These are phyloP conservation scores for Cordyceps pruinosa DNA, from an alignment of 2,329 filamentous ascomycete genomes.

Conservation along the genomic window DNA sequence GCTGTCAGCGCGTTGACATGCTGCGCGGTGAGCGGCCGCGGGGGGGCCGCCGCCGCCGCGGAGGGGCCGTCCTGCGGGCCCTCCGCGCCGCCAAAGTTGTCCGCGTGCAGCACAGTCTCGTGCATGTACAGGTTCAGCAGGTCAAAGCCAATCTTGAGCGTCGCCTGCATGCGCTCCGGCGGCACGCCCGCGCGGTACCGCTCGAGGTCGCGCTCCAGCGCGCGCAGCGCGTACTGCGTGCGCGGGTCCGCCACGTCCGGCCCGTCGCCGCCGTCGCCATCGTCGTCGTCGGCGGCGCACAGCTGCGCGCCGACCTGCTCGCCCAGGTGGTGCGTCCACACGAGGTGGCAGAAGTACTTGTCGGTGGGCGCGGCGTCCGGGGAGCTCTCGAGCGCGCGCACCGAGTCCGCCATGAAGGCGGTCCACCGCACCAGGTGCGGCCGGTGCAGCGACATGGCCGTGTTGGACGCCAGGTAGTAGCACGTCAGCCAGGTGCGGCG, in stretches of 20 bases:
- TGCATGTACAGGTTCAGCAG: constrained; percentile 67
- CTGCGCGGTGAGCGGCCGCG: constrained; percentile 34
- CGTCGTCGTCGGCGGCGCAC: constrained; percentile 55
- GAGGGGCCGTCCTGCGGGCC: constrained; percentile 34
- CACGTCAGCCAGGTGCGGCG: constrained; percentile 53
- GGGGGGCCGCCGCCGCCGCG: constrained; percentile 23
- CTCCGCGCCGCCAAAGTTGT: constrained; percentile 45
- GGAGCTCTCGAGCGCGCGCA: constrained; percentile 47
- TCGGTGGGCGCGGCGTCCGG: constrained; percentile 51
- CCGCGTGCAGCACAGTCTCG: constrained; percentile 63
- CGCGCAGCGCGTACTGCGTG: constrained; percentile 56
- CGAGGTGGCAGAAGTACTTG: constrained; percentile 50
- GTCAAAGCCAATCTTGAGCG: constrained; percentile 56
- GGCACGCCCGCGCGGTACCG: constrained; percentile 51
- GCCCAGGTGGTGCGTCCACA: constrained; percentile 54
- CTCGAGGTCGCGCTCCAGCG: constrained; percentile 58
- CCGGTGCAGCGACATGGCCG: constrained; percentile 54
- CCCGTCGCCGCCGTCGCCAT: constrained; percentile 23
- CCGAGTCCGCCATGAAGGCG: constrained; percentile 53
- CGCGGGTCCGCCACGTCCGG: constrained; percentile 55
- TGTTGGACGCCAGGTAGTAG: constrained; percentile 53
- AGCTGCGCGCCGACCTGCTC: constrained; percentile 65
- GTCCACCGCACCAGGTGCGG: constrained; percentile 55
- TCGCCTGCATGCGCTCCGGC: constrained; percentile 47
- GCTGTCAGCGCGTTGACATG: constrained; percentile 61